A percentile compares a stretch with the other conserved stretches of the same genome.
Conservation (phyloP, 805 yeast species). For the Ogataea thermomethanolica region DNA sequence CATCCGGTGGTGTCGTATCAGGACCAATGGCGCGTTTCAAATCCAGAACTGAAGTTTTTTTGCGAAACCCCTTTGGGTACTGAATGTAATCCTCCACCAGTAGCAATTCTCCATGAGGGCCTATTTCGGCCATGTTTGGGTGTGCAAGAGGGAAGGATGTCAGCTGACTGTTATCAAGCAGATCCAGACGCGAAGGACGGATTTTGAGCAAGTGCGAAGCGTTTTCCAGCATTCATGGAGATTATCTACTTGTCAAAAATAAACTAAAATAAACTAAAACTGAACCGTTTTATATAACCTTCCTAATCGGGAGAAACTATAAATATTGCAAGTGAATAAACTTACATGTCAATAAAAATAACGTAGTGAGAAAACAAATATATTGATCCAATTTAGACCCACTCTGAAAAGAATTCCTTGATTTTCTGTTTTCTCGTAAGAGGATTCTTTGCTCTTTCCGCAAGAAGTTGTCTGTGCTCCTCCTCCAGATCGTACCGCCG, state of each 20-base stretch:
- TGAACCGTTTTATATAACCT: not conserved
- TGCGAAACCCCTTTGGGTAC: conserved; percentile 19
- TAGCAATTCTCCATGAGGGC: conserved; percentile 27
- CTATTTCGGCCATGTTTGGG: conserved; percentile 27
- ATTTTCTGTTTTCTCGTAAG: conserved; percentile 1
- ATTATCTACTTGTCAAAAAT: not conserved
- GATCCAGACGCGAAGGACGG: conserved; percentile 39
- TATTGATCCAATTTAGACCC: conserved; percentile 1
- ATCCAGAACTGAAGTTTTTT: conserved; percentile 33
- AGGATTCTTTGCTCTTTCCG: not conserved
- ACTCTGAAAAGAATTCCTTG: conserved; percentile 1
- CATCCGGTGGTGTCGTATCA: conserved; percentile 5
- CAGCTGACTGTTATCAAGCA: conserved; percentile 44
- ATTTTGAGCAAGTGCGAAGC: conserved; percentile 1
- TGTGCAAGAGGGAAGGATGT: conserved; percentile 54
- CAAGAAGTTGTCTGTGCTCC: not conserved
- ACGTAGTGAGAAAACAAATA: not conserved
- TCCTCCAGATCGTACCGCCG: conserved; percentile 34
- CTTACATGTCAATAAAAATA: not conserved
- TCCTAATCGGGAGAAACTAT: conserved; percentile 1
- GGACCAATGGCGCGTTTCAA: conserved; percentile 29
- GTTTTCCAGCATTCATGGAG: conserved; percentile 4
- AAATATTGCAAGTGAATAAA: not conserved
- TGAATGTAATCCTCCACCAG: conserved; percentile 56
- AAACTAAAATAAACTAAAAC: conserved; percentile 1